Base-by-base conservation (phyloP, 495 filamentous ascomycete species). In the Xylaria cubensis region DNA sequence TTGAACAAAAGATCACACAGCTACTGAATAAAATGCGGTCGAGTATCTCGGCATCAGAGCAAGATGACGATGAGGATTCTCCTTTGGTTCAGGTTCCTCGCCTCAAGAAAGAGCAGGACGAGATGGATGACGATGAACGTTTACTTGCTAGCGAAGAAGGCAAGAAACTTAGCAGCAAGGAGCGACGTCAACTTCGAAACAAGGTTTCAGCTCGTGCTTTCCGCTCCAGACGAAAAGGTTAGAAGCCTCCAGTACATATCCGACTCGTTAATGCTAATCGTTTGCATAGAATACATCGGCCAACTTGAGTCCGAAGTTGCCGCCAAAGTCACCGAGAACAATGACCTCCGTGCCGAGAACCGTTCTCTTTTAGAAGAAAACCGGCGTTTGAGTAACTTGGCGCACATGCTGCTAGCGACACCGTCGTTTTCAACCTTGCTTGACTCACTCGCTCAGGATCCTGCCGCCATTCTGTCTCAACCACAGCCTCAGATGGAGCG, bases 161-260 rank as follows among this genome's bases (percentile, higher is more conserved):
- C 56, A 99, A 99, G 89, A 97, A 97, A 82, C 87, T 99, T 50
- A 94, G 88, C 81, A 94, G 92, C 85, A 97, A 97, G 81, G 94
- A 98, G 83, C 90, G 96, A 50, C 90, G 96, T 48, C 96, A 98
- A 81, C 83, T 99, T 6, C 89, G 96, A 55, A 99, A 99, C 86
- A 99, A 99, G 82, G 96, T 99, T 12, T 99, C 96, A 48, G 96
- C 96, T 71, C 90, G 96, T 69, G 95, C 94, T 51, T 99, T 99
- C 89, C 91, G 96, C 44, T 97, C 94, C 34, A 87, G 96, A 73
- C 90, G 96, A 83, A 99, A 99, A 86, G 95, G 96, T 98, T 89
- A 85, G 89, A 77, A 21, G 0, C 46, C 19, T 12, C 1, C 15
- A 34, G 17, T 70, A 29, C 9, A 50, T 74, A 7, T 48, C 42